phyloP scores from a whole-genome alignment of 2,329 filamentous ascomycete genomes.

The Aspergillus fructus region DNA sequence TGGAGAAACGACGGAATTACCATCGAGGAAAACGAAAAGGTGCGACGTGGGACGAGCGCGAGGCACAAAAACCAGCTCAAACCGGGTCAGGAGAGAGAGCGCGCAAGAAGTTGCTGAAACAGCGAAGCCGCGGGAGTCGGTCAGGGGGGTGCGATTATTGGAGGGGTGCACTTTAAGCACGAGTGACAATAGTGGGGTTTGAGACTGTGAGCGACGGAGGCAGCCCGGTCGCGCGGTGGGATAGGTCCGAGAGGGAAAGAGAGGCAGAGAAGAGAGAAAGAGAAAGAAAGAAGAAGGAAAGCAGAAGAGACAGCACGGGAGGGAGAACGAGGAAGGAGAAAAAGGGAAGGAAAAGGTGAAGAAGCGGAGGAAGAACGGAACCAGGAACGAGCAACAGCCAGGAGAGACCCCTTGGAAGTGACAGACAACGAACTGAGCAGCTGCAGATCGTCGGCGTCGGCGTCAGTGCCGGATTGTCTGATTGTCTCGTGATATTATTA shows the following conservation, averaged over 20 bases:
- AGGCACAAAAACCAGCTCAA: slow-evolving; percentile 4
- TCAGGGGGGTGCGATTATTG: slow-evolving; percentile 16
- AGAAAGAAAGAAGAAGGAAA: background rate
- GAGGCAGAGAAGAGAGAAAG: slow-evolving; percentile 7
- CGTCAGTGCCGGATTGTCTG: background rate
- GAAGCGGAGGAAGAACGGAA: background rate
- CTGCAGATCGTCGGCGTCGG: background rate
- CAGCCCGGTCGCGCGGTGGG: background rate
- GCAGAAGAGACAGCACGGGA: background rate
- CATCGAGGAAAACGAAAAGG: slow-evolving; percentile 15
- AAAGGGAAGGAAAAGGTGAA: background rate
- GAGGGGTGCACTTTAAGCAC: slow-evolving; percentile 14
- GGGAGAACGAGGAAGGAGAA: background rate
- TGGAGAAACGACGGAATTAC: slow-evolving; percentile 8
- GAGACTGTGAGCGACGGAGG: background rate
- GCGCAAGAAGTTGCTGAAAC: slow-evolving; percentile 20
- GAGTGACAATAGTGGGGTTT: slow-evolving; percentile 8
- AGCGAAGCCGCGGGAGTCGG: slow-evolving; percentile 21
- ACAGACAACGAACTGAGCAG: background rate
- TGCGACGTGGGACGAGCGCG: background rate
- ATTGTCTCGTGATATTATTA: background rate
- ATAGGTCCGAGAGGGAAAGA: background rate
- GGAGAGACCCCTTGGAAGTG: background rate
- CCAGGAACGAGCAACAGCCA: background rate
- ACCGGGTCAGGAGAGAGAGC: slow-evolving; percentile 7